A percentile compares a stretch with the other conserved stretches of the same genome.
phyloP scores from a whole-genome alignment of 73 alveolate species.

The Symbiodinium pilosum region DNA sequence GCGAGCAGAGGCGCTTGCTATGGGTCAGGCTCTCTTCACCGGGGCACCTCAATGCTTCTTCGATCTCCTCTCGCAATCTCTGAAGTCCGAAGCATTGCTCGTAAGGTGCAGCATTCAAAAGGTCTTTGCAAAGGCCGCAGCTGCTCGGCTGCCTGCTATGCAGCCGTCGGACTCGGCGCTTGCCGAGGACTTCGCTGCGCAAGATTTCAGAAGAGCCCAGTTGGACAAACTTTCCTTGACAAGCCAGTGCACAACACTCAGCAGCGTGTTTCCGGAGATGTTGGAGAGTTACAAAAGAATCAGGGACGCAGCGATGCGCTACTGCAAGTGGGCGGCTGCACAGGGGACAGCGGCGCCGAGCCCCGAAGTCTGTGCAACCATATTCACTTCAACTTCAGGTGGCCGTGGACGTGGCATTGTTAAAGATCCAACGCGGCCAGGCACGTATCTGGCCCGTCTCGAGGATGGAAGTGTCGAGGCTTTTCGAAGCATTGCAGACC shows the following conservation, averaged over 20 bases:
- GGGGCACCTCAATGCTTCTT: neutral
- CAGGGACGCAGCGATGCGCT: neutral
- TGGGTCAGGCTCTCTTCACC: neutral
- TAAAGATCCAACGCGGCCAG: neutral
- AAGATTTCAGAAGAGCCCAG: neutral
- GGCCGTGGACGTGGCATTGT: neutral
- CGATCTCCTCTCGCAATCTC: neutral
- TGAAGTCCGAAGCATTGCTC: neutral
- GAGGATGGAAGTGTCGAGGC: neutral
- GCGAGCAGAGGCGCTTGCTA: neutral
- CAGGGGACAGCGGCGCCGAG: neutral
- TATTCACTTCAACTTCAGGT: neutral
- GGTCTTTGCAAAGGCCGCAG: neutral
- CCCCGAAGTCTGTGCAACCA: neutral
- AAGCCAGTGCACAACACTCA: neutral
- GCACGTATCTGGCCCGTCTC: neutral
- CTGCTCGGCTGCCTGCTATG: slow-evolving; percentile 1
- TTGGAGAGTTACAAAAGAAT: neutral
- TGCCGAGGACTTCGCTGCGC: neutral
- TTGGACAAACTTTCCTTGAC: neutral
- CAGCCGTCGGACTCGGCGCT: neutral
- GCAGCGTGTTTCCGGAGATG: neutral
- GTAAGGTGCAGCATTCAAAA: neutral
- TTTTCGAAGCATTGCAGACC: neutral
- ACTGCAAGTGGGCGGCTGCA: neutral